A percentile compares a stretch with the other conserved stretches of the same genome.
Conservation (phyloP, 2,329 filamentous ascomycete species). For the Aureobasidium namibiae region DNA sequence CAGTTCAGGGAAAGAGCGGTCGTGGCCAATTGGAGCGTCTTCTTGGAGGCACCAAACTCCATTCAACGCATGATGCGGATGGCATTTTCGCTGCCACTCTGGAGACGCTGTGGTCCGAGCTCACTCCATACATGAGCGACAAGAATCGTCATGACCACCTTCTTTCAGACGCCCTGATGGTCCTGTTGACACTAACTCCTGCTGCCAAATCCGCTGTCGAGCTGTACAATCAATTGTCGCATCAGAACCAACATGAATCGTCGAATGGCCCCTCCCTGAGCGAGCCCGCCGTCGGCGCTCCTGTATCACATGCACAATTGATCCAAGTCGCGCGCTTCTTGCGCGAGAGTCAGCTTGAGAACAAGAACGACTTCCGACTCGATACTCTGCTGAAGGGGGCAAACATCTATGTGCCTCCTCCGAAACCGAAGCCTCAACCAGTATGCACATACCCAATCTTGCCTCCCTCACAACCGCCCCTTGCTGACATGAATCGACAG, state of each 20-base stretch:
- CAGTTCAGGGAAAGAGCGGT: constrained; percentile 3
- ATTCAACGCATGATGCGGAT: background rate
- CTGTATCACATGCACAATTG: constrained; percentile 64
- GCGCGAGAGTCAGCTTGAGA: background rate
- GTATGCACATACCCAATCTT: constrained; percentile 39
- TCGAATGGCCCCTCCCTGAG: constrained; percentile 43
- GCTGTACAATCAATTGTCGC: constrained; percentile 17
- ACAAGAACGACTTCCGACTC: constrained; percentile 37
- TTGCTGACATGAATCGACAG: constrained; percentile 35
- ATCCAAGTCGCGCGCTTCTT: constrained; percentile 46
- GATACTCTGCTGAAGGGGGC: constrained; percentile 66
- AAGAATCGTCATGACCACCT: background rate
- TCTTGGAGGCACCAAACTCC: background rate
- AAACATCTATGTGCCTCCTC: constrained; percentile 68
- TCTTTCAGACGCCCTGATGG: constrained; percentile 45
- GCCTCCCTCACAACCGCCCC: background rate
- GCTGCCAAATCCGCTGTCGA: constrained; percentile 56
- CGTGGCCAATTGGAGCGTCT: background rate
- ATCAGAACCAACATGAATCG: constrained; percentile 17
- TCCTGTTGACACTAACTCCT: constrained; percentile 67
- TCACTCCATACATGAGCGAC: background rate
- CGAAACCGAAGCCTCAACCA: constrained; percentile 66
- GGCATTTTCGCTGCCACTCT: background rate
- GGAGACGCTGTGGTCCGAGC: background rate
- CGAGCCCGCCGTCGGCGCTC: constrained; percentile 50